Evolutionary conservation across 345 rosid genomes (phyloP), one percentile per base, ranked within the genome.

Genomic region (Streptanthus diversifolius): DNA sequence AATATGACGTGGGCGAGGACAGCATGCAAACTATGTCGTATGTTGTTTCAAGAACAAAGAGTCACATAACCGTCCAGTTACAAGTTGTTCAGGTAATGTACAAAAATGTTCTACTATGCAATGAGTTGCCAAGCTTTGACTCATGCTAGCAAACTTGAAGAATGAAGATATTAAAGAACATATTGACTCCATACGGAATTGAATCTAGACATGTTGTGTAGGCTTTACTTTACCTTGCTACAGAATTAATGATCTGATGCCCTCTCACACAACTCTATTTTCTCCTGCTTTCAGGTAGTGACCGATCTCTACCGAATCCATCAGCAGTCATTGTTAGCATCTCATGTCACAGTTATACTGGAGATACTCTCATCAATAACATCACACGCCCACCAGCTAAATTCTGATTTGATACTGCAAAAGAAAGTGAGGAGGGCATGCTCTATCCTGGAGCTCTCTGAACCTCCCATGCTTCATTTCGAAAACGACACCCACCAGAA

Each of bases 401-500:
- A 83, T 79, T 75, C 88, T 25, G 83, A 83, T 73, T 65, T 61
- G 14, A 36, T 37, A 40, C 76, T 87, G 61, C 87, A 59, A 79
- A 93, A 74, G 90, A 93, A 87, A 80, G 74, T 91, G 73, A 86
- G 80, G 82, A 87, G 72, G 80, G 93, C 84, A 6, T 91, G 96
- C 84, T 81, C 85, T 4, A 81, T 85, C 35, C 70, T 90, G 44
- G 96, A 87, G 74, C 80, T 93, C 45, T 80, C 91, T 5, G 92
- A 87, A 53, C 98, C 95, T 71, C 96, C 97, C 3, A 49, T 88
- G 64, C 88, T 93, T 62, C 95, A 86, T 82, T 93, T 93, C 45
- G 97, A 91, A 71, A 93, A 88, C 6, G 97, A 93, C 54, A 79
- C 97, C 3, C 83, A 88, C 78, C 90, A 85, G 79, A 87, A 75